phyloP scores from a whole-genome alignment of 768 basidiomycete species.

The Clitopilus hobsonii region DNA sequence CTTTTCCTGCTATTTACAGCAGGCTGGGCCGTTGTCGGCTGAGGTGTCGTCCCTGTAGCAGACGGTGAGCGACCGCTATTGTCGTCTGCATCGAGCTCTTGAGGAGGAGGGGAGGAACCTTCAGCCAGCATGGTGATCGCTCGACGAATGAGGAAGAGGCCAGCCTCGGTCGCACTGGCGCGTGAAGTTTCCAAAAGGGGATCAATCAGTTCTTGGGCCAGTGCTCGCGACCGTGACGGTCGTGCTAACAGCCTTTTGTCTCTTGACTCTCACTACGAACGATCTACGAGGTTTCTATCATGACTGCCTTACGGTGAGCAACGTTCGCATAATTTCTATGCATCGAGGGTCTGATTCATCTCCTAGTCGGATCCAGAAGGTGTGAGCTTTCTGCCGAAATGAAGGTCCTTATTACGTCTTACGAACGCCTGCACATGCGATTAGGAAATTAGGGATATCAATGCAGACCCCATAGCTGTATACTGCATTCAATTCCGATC shows the following conservation, averaged over 20 bases:
- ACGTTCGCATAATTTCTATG: slow-evolving; percentile 2
- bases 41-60: background rate
- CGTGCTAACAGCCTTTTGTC: background rate
- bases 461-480: slow-evolving; percentile 62
- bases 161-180: background rate
- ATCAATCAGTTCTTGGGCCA: background rate
- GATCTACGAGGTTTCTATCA: background rate
- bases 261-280: slow-evolving; percentile 3
- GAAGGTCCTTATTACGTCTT: slow-evolving; percentile 2
- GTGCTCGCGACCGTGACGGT: background rate
- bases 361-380: slow-evolving; percentile 72
- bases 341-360: slow-evolving; percentile 14
- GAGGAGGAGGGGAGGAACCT: slow-evolving; percentile 27
- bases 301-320: slow-evolving; percentile 38
- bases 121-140: slow-evolving; percentile 22
- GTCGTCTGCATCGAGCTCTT: slow-evolving; percentile 16
- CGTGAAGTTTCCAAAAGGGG: background rate
- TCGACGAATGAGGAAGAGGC: background rate
- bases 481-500: slow-evolving; percentile 6
- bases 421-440: slow-evolving; percentile 2
- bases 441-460: slow-evolving; percentile 67
- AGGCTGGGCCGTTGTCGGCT: slow-evolving; percentile 8
- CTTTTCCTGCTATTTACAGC: slow-evolving; percentile 44
- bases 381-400: slow-evolving; percentile 15
- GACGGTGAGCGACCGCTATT: slow-evolving; percentile 5